Conservation (phyloP, 2,329 filamentous ascomycete genomes). For the Xylariaceae sp. region DNA sequence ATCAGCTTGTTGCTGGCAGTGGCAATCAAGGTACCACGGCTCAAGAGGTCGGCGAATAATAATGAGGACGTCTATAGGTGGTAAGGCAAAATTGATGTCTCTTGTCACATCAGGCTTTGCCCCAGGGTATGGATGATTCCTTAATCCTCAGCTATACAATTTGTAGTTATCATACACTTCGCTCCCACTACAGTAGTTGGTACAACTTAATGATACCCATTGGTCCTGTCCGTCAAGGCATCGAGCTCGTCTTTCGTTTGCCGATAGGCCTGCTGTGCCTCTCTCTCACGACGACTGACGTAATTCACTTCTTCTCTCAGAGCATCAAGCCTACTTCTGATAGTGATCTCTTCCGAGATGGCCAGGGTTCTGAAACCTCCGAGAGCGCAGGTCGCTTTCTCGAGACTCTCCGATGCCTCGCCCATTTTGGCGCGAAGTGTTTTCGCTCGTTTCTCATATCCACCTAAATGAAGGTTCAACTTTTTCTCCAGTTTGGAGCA, state of each 20-base stretch:
- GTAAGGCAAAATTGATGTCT: no score
- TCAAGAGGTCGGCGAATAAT: slow-evolving; percentile 35
- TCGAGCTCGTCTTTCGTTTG: slow-evolving; percentile 74
- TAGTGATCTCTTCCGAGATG: slow-evolving; percentile 74
- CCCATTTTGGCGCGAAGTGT: slow-evolving; percentile 75
- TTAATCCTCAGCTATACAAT: slow-evolving; percentile 14
- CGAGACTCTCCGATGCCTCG: slow-evolving; percentile 71
- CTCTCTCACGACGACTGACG: slow-evolving; percentile 77
- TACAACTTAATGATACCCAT: slow-evolving; percentile 29
- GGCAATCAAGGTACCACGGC: slow-evolving; percentile 52
- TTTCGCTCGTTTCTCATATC: slow-evolving; percentile 84
- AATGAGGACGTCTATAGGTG: no score
- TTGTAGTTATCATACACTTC: slow-evolving; percentile 15
- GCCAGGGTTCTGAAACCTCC: slow-evolving; percentile 73
- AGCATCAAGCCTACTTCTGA: slow-evolving; percentile 68
- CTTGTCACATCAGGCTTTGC: no score
- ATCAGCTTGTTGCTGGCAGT: slow-evolving; percentile 47
- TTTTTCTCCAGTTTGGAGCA: slow-evolving; percentile 93
- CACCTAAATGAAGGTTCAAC: slow-evolving; percentile 79
- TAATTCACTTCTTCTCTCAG: slow-evolving; percentile 81
- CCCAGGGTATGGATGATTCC: slow-evolving; percentile 4
- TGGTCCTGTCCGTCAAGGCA: slow-evolving; percentile 44
- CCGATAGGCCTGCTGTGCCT: slow-evolving; percentile 86
- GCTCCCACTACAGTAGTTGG: slow-evolving; percentile 2
- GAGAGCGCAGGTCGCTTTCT: slow-evolving; percentile 69